phyloP scores from a whole-genome alignment of 2,329 filamentous ascomycete genomes.

The Talaromyces sp. region DNA sequence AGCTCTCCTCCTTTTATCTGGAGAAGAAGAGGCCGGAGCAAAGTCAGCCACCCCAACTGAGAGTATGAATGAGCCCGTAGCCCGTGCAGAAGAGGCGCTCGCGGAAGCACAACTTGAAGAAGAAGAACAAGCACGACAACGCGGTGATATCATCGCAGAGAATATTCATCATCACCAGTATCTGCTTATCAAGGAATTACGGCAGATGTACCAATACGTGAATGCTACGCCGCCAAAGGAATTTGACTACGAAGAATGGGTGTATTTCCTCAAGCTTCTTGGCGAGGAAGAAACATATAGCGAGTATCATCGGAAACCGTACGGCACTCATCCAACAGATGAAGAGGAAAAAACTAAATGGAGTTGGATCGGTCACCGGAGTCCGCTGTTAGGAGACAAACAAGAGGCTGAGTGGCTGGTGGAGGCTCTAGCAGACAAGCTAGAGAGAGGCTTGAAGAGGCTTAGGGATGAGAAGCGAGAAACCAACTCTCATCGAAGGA shows the following conservation, averaged over 20 bases:
- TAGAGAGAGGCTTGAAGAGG: constrained; percentile 32
- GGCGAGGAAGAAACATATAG: constrained; percentile 35
- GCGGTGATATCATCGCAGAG: constrained; percentile 39
- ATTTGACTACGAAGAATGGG: constrained; percentile 43
- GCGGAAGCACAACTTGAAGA: constrained; percentile 38
- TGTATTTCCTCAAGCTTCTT: constrained; percentile 45
- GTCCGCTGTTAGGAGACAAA: constrained; percentile 36
- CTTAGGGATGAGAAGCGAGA: constrained; percentile 19
- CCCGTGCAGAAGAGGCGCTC: constrained; percentile 29
- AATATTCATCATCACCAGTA: constrained; percentile 48
- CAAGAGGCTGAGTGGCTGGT: constrained; percentile 42
- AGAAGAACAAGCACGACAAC: constrained; percentile 36
- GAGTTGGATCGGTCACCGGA: constrained; percentile 38
- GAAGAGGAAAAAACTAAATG: constrained; percentile 17
- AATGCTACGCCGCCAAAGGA: constrained; percentile 26
- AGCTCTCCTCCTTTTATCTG: neutral
- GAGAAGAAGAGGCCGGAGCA: constrained; percentile 9
- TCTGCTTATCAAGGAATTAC: constrained; percentile 33
- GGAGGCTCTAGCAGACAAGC: constrained; percentile 30
- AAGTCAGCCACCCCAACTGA: neutral
- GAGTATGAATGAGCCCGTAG: constrained; percentile 13
- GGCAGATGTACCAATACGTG: constrained; percentile 34
- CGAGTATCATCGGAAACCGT: neutral
- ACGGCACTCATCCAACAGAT: neutral
- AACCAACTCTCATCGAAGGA: neutral